Evolutionary conservation across 352 stramenopile genomes (phyloP).

Genomic region (Pythium biforme): DNA sequence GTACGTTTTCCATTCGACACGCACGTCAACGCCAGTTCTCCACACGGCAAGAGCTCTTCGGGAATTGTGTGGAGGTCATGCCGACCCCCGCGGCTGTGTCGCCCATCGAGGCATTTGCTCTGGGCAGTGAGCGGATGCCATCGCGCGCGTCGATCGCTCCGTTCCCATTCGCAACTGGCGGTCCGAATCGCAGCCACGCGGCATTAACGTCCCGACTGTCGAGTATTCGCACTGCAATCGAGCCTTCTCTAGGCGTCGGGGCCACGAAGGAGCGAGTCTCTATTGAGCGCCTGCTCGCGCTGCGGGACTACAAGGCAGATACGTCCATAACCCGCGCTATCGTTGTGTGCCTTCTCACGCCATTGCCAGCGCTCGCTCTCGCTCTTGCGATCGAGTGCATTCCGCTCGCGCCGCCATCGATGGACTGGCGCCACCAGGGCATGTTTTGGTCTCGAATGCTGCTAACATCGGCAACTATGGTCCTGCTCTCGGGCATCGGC

Average conservation of each 20-base stretch:
- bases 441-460: slow-evolving; percentile 8
- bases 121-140: neutral
- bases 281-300: slow-evolving; percentile 9
- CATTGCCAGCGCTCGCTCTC: slow-evolving; percentile 5
- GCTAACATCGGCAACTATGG: neutral
- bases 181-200: neutral
- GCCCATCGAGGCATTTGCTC: neutral
- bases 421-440: neutral
- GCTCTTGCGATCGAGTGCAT: slow-evolving; percentile 9
- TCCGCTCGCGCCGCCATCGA: neutral
- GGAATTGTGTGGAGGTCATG: neutral
- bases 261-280: neutral
- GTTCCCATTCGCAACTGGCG: neutral
- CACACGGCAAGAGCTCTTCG: too few relatives aligned
- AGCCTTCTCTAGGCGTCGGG: neutral
- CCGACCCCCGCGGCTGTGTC: too few relatives aligned
- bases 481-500: neutral
- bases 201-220: neutral
- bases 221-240: neutral
- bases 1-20: too few relatives aligned
- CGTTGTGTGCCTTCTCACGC: neutral
- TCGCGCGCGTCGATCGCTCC: neutral
- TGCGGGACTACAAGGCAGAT: slow-evolving; percentile 9
- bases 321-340: neutral
- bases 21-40: too few relatives aligned